Conservation (phyloP, 2,329 filamentous ascomycete species). For the Botrytis porri region DNA sequence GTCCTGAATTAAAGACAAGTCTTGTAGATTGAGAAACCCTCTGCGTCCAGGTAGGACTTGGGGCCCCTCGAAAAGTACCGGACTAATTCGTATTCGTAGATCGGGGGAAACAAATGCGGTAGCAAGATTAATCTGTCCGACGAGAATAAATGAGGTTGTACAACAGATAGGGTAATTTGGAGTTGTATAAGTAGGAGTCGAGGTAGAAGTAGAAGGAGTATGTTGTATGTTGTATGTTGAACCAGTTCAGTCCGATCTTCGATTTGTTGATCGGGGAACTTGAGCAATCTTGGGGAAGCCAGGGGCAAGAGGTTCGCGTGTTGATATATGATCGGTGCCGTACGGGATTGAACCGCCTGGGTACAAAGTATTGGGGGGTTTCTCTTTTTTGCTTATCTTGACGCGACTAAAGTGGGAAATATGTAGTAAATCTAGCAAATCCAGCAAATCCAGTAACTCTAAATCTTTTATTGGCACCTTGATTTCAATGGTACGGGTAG, state of each 20-base stretch:
- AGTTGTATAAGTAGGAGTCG: background rate
- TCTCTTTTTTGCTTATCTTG: constrained; percentile 9
- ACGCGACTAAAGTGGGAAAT: background rate
- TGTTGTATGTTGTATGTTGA: background rate
- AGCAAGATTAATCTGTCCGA: constrained; percentile 10
- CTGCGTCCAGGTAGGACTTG: constrained; percentile 19
- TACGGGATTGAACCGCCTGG: background rate
- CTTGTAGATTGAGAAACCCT: constrained; percentile 16
- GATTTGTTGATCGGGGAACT: constrained; percentile 10
- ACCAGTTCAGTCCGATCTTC: constrained; percentile 8
- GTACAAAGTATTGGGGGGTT: background rate
- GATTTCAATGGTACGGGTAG: background rate
- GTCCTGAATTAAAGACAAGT: constrained; percentile 7
- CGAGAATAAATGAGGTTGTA: background rate
- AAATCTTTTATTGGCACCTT: background rate
- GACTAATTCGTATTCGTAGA: constrained; percentile 11
- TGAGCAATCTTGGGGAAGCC: constrained; percentile 15
- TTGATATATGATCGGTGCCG: constrained; percentile 3
- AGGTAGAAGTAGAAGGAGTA: background rate
- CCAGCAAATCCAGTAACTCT: background rate
- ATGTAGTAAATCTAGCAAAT: background rate
- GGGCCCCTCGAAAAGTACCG: constrained; percentile 7
- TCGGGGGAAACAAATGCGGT: constrained; percentile 17
- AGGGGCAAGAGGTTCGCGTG: constrained; percentile 15
- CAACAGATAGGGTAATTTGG: background rate